These are phyloP conservation scores for Alternaria angustiovoidea DNA, from an alignment of 2,329 filamentous ascomycete genomes.

Conservation along the genomic window DNA sequence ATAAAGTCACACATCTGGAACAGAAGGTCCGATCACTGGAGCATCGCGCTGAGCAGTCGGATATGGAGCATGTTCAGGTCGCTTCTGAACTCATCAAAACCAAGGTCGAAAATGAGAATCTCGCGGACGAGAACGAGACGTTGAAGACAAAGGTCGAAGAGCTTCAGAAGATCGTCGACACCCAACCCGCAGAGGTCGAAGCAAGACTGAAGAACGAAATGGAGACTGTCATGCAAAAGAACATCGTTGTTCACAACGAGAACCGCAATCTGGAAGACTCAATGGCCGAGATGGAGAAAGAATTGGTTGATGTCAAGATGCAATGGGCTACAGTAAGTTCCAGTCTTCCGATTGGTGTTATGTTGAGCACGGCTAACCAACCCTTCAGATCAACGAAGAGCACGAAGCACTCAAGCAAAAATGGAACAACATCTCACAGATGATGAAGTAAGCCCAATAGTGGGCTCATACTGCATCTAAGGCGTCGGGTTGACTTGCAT, in stretches of 20 bases:
- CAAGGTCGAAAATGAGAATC: constrained; percentile 91
- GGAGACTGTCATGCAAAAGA: constrained; percentile 89
- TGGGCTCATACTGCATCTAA: constrained; percentile 20
- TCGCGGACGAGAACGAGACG: constrained; percentile 89
- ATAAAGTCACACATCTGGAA: constrained; percentile 68
- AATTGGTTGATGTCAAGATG: constrained; percentile 94
- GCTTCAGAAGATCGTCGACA: constrained; percentile 84
- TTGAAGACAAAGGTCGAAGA: constrained; percentile 85
- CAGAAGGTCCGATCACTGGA: constrained; percentile 84
- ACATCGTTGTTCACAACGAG: constrained; percentile 92
- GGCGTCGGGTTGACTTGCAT: constrained; percentile 34
- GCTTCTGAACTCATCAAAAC: constrained; percentile 90
- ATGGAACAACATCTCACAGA: constrained; percentile 56
- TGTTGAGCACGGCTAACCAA: constrained; percentile 24
- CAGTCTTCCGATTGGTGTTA: background rate
- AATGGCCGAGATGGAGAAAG: constrained; percentile 88
- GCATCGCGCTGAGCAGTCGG: constrained; percentile 85
- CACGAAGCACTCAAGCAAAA: constrained; percentile 59
- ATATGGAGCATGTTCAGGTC: constrained; percentile 87
- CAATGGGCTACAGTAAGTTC: constrained; percentile 86
- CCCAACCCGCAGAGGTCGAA: constrained; percentile 89
- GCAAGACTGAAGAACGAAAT: constrained; percentile 82
- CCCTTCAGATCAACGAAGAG: constrained; percentile 56
- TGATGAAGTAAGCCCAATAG: constrained; percentile 51
- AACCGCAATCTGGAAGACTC: constrained; percentile 89